These are phyloP conservation scores for Polyplosphaeria fusca DNA, from an alignment of 495 filamentous ascomycete species.

Conservation along the genomic window DNA sequence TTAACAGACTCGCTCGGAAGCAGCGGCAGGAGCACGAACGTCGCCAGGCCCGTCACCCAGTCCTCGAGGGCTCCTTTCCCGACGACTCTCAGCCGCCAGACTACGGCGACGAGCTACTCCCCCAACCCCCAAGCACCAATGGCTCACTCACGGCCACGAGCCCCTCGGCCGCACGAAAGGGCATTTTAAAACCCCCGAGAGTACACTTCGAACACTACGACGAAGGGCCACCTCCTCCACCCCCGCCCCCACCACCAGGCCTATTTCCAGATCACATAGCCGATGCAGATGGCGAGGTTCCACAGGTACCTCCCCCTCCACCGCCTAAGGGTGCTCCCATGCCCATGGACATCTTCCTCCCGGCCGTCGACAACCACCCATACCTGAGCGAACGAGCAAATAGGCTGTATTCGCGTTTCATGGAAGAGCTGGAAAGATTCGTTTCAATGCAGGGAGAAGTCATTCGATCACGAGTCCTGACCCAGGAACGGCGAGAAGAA, in stretches of 20 bases:
- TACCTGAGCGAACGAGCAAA: slow-evolving; percentile 3
- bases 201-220: not conserved
- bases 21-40: not conserved
- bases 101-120: not conserved
- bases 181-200: not conserved
- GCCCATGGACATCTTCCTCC: slow-evolving; percentile 1
- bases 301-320: not conserved
- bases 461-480: slow-evolving; percentile 4
- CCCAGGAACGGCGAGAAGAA: slow-evolving; percentile 15
- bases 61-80: not conserved
- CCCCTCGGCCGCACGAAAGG: not conserved
- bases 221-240: not conserved
- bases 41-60: not conserved
- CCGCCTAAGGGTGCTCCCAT: slow-evolving; percentile 6
- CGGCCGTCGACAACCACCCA: not conserved
- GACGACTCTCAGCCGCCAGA: not conserved
- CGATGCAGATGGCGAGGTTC: not conserved
- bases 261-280: not conserved
- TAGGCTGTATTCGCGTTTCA: slow-evolving; percentile 21
- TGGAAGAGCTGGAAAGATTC: slow-evolving; percentile 25
- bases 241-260: not conserved
- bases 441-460: slow-evolving; percentile 18
- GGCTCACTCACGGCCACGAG: not conserved
- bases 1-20: not conserved
- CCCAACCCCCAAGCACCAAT: not conserved